phyloP scores from a whole-genome alignment of 106 monocot genomes.

The Platanthera zijinensis region DNA sequence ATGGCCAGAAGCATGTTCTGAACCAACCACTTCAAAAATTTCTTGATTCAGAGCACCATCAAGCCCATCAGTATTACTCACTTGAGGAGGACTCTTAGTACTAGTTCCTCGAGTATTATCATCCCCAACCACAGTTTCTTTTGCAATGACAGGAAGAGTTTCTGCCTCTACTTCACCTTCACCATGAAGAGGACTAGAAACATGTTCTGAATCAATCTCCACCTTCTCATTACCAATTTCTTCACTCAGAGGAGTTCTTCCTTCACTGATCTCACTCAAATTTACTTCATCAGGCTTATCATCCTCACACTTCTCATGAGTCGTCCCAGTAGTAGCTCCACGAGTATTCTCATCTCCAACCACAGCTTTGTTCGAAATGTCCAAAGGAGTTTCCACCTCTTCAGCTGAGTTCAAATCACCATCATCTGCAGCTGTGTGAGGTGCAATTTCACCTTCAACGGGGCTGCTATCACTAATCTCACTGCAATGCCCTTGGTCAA shows the following conservation, averaged over 20 bases:
- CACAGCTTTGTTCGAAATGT: background rate
- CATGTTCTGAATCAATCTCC: constrained; percentile 1
- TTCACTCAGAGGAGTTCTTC: background rate
- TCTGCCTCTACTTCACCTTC: background rate
- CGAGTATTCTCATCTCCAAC: background rate
- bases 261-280: background rate
- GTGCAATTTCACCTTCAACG: background rate
- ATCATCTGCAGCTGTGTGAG: background rate
- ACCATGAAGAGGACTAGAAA: background rate
- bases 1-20: background rate
- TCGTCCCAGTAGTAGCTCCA: background rate
- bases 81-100: background rate
- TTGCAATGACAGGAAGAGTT: too few species aligned
- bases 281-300: constrained; percentile 4
- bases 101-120: too few species aligned
- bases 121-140: too few species aligned
- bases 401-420: background rate
- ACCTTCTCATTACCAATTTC: background rate
- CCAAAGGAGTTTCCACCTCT: background rate
- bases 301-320: background rate
- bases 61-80: background rate
- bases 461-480: background rate
- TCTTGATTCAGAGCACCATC: too few species aligned
- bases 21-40: too few species aligned
- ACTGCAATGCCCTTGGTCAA: background rate